Percentiles rank a stretch among this genome's conserved stretches.
Evolutionary conservation across 192 early-diverging fungal species (phyloP).

Genomic region (Mortierella hygrophila): DNA sequence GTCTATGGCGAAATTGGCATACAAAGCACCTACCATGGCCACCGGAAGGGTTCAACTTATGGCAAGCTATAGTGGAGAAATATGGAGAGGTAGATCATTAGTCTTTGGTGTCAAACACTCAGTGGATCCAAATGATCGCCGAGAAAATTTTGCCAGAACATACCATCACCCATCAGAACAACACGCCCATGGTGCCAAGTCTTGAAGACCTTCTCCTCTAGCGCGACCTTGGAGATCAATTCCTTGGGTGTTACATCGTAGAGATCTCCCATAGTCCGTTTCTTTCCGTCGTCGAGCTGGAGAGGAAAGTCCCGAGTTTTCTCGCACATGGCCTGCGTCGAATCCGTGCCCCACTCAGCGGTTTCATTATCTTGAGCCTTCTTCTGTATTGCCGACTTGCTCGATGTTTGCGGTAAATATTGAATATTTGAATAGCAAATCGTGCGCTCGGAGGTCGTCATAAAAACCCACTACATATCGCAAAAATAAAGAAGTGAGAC

Average conservation of each 20-base stretch:
- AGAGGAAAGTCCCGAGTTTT: constrained; percentile 3
- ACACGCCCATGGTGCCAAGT: constrained; percentile 8
- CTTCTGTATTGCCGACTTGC: not conserved
- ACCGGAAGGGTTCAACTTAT: constrained; percentile 1
- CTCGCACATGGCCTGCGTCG: not conserved
- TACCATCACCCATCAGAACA: constrained; percentile 17
- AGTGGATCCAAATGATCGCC: too few relatives aligned
- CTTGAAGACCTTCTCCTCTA: constrained; percentile 23
- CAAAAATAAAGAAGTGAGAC: too few relatives aligned
- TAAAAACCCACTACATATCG: too few relatives aligned
- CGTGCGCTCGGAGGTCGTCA: too few relatives aligned
- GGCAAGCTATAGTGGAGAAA: not conserved
- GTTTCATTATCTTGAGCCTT: not conserved
- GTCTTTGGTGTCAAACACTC: not conserved
- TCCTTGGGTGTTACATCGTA: constrained; percentile 5
- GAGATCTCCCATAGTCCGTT: not conserved
- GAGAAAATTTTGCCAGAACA: too few relatives aligned
- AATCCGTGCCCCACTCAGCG: constrained; percentile 13
- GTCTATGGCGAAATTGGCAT: too few relatives aligned
- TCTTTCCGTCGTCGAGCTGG: not conserved
- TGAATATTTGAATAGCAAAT: not conserved
- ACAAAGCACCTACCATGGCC: not conserved
- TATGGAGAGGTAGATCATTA: not conserved
- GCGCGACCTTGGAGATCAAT: constrained; percentile 1
- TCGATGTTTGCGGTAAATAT: not conserved